Evolutionary conservation across 164 flowering plant genomes (phyloP), one percentile per base, ranked within the genome.

Genomic region (Litsea cubeba): DNA sequence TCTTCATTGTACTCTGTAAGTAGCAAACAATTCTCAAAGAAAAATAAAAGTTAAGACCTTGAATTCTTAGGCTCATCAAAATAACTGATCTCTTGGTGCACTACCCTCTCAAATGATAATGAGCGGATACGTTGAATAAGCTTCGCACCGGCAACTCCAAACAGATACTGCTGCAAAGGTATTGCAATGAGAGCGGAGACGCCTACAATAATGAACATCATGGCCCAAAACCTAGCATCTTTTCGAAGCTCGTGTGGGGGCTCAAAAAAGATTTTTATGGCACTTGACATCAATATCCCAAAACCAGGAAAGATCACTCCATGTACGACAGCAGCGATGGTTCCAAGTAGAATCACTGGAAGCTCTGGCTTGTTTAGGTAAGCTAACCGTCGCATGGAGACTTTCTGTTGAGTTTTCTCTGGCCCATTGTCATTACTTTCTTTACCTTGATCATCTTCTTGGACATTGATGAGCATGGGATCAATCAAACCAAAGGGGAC

Each of bases 81-180:
- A 91, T 89, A 91, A 50, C 88, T 85, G 65, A 91, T 88, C 74
- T 89, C 85, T 78, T 88, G 89, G 78, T 87, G 84, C 12, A 88
- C 93, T 22, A 88, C 86, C 74, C 85, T 86, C 72, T 80, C 76
- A 58, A 91, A 89, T 23, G 87, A 80, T 82, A 87, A 50, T 57
- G 90, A 76, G 58, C 93, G 86, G 20, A 89, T 85, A 32, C 95
- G 73, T 62, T 78, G 70, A 1, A 91, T 85, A 67, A 88, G 79
- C 68, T 82, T 87, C 1, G 85, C 87, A 50, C 93, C 92, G 0
- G 93, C 93, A 74, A 91, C 60, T 70, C 89, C 91, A 54, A 91
- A 91, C 62, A 87, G 74, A 77, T 68, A 89, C 57, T 83, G 84
- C 70, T 89, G 91, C 3, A 81, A 2, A 5, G 91, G 88, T 17